phyloP scores from a whole-genome alignment of 306 rosid species.

The Betula pendula region DNA sequence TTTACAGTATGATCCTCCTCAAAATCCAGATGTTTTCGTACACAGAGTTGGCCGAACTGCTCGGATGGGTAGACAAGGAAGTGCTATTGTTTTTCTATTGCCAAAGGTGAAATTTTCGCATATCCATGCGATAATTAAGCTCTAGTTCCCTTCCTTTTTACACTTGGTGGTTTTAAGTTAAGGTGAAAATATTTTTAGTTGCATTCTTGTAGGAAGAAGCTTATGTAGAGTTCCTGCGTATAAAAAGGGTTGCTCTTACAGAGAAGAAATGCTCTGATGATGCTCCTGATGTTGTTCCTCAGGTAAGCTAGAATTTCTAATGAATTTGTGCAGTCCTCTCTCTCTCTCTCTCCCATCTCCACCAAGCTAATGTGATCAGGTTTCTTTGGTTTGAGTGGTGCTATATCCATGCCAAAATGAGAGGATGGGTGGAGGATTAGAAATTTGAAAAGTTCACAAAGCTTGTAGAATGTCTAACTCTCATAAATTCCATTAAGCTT shows the following conservation, averaged over 20 bases:
- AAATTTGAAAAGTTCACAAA: not conserved
- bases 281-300: slow-evolving; percentile 68
- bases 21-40: slow-evolving; percentile 87
- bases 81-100: slow-evolving; percentile 74
- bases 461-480: not conserved
- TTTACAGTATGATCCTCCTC: slow-evolving; percentile 91
- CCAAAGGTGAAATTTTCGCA: slow-evolving; percentile 67
- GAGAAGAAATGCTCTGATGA: slow-evolving; percentile 59
- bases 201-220: slow-evolving; percentile 65
- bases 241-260: slow-evolving; percentile 74
- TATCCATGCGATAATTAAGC: slow-evolving; percentile 2
- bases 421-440: not conserved
- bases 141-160: not conserved
- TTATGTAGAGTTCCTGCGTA: slow-evolving; percentile 73
- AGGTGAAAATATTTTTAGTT: slow-evolving; percentile 8
- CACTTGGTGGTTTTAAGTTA: slow-evolving; percentile 3
- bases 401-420: not conserved
- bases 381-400: not conserved
- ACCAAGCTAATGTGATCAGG: not conserved
- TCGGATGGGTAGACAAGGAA: slow-evolving; percentile 89
- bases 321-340: not conserved
- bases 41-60: slow-evolving; percentile 99
- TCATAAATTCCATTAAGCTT: not conserved
- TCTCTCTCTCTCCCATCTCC: not conserved
- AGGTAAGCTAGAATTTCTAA: slow-evolving; percentile 43